Conservation (phyloP, 371 early-diverging fungal species). For the Caulochytrium protostelioides region DNA sequence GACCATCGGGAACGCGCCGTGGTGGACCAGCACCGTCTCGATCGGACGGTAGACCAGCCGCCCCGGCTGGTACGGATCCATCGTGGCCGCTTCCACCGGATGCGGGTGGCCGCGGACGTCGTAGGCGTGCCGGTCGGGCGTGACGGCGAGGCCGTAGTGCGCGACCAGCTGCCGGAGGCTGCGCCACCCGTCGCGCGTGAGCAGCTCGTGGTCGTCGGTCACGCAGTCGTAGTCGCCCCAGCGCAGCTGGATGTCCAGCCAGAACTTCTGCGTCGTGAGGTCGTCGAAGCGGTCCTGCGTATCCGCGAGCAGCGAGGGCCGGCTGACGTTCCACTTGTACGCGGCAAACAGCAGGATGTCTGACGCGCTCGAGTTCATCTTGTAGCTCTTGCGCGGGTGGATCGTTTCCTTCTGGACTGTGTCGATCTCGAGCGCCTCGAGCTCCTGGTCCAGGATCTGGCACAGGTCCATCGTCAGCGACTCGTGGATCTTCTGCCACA, state of each 20-base stretch:
- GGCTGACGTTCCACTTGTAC: conserved; percentile 91
- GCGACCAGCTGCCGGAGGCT: too few relatives aligned
- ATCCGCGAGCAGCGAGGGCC: conserved; percentile 76
- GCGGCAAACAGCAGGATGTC: conserved; percentile 90
- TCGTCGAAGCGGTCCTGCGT: conserved; percentile 82
- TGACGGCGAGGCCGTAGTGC: too few relatives aligned
- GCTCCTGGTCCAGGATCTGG: conserved; percentile 93
- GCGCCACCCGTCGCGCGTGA: too few relatives aligned
- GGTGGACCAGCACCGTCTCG: too few relatives aligned
- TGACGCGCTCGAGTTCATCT: conserved; percentile 63
- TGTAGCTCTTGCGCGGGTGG: conserved; percentile 96
- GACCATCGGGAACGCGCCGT: too few relatives aligned
- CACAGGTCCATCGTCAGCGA: conserved; percentile 75
- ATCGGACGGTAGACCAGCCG: too few relatives aligned
- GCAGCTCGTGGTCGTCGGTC: too few relatives aligned
- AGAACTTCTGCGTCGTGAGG: conserved; percentile 86
- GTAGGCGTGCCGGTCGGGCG: too few relatives aligned
- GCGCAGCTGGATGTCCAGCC: conserved; percentile 94
- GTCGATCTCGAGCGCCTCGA: conserved; percentile 92
- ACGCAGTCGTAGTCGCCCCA: conserved; percentile 99
- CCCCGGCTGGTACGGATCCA: too few relatives aligned
- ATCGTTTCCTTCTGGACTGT: conserved; percentile 97
- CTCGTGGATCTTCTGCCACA: conserved; percentile 99
- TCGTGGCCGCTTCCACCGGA: too few relatives aligned
- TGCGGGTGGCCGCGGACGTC: too few relatives aligned